Evolutionary conservation across 2,329 filamentous ascomycete species (phyloP).

Genomic region (Huntiella bhutanensis): DNA sequence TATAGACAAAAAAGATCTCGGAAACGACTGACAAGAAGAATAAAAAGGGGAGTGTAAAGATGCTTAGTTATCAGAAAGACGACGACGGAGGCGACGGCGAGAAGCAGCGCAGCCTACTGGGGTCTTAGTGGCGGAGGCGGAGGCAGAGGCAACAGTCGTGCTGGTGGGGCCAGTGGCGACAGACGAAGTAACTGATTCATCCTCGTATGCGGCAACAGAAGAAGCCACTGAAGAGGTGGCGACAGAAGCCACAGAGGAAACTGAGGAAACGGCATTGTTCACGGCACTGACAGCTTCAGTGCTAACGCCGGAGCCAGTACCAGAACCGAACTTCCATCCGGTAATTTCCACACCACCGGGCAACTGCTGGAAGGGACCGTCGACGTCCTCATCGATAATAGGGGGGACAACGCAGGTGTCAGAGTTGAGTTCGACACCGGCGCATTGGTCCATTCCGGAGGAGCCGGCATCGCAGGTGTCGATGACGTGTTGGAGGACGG

Average conservation of each 20-base stretch:
- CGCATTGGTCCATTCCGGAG: constrained; percentile 42
- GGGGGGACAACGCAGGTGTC: constrained; percentile 32
- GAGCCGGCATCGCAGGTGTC: constrained; percentile 44
- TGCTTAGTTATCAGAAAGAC: too few relatives aligned
- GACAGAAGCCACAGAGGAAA: too few relatives aligned
- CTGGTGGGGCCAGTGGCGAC: neutral
- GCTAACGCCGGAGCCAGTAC: neutral
- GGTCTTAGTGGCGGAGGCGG: too few relatives aligned
- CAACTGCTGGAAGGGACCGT: constrained; percentile 26
- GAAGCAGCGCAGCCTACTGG: too few relatives aligned
- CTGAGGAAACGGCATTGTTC: neutral
- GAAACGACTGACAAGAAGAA: too few relatives aligned
- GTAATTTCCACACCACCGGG: constrained; percentile 37
- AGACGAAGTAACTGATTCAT: constrained; percentile 3
- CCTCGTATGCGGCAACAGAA: neutral
- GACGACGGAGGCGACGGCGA: too few relatives aligned
- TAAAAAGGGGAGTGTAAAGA: too few relatives aligned
- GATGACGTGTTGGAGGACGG: constrained; percentile 45
- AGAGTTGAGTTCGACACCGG: constrained; percentile 34
- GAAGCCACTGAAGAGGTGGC: neutral
- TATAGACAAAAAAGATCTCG: too few relatives aligned
- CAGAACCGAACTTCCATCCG: constrained; percentile 28
- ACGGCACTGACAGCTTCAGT: neutral
- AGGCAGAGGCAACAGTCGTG: neutral
- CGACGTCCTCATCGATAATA: constrained; percentile 26